Evolutionary conservation across 2,329 filamentous ascomycete genomes (phyloP).

Genomic region (Aspergillus sp.): DNA sequence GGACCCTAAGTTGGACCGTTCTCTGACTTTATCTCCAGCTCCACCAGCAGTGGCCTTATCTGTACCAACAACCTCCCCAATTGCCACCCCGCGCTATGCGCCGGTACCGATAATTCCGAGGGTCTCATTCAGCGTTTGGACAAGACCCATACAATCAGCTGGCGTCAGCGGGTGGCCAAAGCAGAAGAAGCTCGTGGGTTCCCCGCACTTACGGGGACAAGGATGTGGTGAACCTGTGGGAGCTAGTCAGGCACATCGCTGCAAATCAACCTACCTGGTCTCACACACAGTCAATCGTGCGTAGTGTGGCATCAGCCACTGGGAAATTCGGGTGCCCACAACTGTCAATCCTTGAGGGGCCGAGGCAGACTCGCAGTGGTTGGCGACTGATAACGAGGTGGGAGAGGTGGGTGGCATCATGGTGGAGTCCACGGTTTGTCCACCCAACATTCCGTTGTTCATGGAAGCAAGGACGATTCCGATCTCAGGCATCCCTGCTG

Average conservation of each 20-base stretch:
- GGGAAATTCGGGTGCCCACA: constrained; percentile 5
- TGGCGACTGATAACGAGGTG: constrained; percentile 9
- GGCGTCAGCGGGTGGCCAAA: background rate
- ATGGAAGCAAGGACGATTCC: background rate
- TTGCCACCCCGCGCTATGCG: constrained; percentile 31
- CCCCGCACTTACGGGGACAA: constrained; percentile 11
- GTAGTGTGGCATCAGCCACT: constrained; percentile 13
- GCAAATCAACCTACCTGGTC: constrained; percentile 11
- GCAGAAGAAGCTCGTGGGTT: constrained; percentile 7
- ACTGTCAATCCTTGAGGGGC: background rate
- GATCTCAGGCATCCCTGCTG: background rate
- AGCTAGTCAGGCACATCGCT: constrained; percentile 16
- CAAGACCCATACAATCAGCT: background rate
- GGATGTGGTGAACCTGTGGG: constrained; percentile 13
- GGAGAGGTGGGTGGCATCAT: constrained; percentile 3
- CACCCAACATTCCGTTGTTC: background rate
- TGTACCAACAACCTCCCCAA: constrained; percentile 12
- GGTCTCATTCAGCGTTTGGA: constrained; percentile 7
- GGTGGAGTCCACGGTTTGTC: background rate
- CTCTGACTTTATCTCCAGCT: constrained; percentile 25
- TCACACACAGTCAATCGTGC: constrained; percentile 6
- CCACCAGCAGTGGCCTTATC: constrained; percentile 41
- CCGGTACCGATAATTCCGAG: constrained; percentile 17
- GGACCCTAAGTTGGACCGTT: constrained; percentile 20
- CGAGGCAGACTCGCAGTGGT: background rate